phyloP scores from a whole-genome alignment of 2,329 filamentous ascomycete species.

The Ploettnerulaceae sp. region DNA sequence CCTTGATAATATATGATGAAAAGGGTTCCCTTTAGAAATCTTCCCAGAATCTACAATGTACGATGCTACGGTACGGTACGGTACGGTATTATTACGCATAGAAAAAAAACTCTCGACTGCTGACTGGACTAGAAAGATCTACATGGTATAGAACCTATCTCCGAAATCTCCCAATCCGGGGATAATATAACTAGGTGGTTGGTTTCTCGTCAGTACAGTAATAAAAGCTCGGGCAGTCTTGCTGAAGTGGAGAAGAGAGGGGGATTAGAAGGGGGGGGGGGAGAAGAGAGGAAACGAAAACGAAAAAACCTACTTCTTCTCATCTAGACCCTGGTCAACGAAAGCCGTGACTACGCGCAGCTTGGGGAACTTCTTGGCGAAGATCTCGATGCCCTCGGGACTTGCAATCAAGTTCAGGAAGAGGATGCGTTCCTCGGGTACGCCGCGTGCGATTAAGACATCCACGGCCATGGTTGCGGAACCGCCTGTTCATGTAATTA shows the following conservation, averaged over 20 bases:
- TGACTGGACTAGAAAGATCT: slow-evolving; percentile 31
- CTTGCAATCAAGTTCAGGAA: slow-evolving; percentile 98
- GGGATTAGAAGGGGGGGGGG: slow-evolving; percentile 1
- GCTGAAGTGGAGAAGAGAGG: no score
- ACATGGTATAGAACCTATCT: slow-evolving; percentile 92
- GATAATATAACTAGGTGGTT: slow-evolving; percentile 90
- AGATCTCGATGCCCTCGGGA: slow-evolving; percentile 83
- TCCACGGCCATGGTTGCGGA: slow-evolving; percentile 97
- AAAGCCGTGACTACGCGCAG: slow-evolving; percentile 92
- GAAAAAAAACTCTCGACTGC: no score
- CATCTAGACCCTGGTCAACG: slow-evolving; percentile 91
- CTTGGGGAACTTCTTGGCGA: slow-evolving; percentile 83
- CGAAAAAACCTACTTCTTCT: slow-evolving; percentile 74
- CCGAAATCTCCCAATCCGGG: slow-evolving; percentile 94
- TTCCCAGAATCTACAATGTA: no score
- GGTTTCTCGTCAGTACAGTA: no score
- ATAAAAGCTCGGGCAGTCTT: no score
- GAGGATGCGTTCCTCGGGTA: slow-evolving; percentile 90
- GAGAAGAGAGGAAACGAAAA: neutral
- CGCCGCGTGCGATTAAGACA: slow-evolving; percentile 81
- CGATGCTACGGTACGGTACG: no score
- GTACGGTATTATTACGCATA: no score
- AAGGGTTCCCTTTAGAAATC: no score
- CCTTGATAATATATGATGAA: no score
- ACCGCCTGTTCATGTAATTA: no score